Percentiles rank a stretch among this genome's conserved stretches.
Conservation (phyloP, 495 filamentous ascomycete genomes). For the Aspergillus cristatus region DNA sequence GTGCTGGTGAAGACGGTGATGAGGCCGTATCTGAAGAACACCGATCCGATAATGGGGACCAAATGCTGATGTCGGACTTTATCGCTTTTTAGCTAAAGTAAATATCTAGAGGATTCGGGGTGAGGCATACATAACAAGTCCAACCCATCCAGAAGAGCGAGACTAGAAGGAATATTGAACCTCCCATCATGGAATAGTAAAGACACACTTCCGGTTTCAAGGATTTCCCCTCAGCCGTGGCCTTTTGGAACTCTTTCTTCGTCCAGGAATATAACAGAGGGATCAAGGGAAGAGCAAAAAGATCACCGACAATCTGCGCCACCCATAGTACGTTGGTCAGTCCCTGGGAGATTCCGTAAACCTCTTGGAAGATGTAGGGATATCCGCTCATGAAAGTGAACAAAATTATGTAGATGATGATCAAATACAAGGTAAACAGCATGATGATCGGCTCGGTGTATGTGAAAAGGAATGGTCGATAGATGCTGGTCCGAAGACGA, state of each 20-base stretch:
- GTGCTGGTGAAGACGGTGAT: constrained; percentile 34
- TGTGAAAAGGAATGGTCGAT: constrained; percentile 29
- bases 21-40: constrained; percentile 43
- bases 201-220: constrained; percentile 44
- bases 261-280: constrained; percentile 35
- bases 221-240: constrained; percentile 12
- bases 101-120: neutral
- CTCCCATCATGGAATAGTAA: constrained; percentile 48
- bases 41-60: constrained; percentile 39
- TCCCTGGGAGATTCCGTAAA: constrained; percentile 39
- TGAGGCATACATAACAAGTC: constrained; percentile 31
- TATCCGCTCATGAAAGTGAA: constrained; percentile 56
- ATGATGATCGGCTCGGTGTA: constrained; percentile 34
- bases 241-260: neutral
- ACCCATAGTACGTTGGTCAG: constrained; percentile 44
- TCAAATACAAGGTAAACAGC: constrained; percentile 44
- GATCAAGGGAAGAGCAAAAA: constrained; percentile 30
- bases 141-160: constrained; percentile 56
- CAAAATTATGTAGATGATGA: constrained; percentile 50
- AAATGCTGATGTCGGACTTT: constrained; percentile 36
- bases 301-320: constrained; percentile 44
- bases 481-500: constrained; percentile 19
- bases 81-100: neutral
- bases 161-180: constrained; percentile 40
- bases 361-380: constrained; percentile 47